Conservation (phyloP, 2,329 filamentous ascomycete genomes). For the Aureobasidium leucospermi region DNA sequence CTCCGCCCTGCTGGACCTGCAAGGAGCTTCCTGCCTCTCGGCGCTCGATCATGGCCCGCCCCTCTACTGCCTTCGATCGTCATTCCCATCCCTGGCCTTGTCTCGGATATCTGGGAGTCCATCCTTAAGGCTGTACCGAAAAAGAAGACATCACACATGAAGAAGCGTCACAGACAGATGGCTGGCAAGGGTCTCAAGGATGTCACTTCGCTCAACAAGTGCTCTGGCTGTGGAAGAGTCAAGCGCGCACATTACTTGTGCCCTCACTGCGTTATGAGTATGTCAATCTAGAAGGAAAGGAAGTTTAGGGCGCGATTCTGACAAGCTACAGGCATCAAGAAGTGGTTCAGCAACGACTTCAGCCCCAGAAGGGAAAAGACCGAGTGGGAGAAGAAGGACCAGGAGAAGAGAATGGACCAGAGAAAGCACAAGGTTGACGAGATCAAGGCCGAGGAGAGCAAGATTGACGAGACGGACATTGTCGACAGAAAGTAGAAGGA, state of each 20-base stretch:
- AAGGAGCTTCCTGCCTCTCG: conserved; percentile 38
- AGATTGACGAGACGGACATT: neutral
- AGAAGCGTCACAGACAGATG: conserved; percentile 88
- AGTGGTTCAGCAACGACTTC: conserved; percentile 30
- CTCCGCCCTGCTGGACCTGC: conserved; percentile 33
- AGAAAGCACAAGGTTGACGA: neutral
- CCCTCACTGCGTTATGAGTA: conserved; percentile 78
- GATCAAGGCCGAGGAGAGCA: neutral
- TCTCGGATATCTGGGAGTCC: conserved; percentile 85
- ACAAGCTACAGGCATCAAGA: conserved; percentile 24
- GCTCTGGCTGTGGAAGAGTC: conserved; percentile 76
- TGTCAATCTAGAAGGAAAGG: conserved; percentile 25
- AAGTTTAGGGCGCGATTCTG: neutral
- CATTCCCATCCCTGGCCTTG: conserved; percentile 59
- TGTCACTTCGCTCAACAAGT: conserved; percentile 77
- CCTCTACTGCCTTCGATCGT: conserved; percentile 51
- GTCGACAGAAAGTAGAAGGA: neutral
- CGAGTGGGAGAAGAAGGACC: conserved; percentile 4
- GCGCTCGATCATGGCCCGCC: conserved; percentile 37
- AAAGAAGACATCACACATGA: conserved; percentile 97
- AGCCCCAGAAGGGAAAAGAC: conserved; percentile 20
- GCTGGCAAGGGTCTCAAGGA: conserved; percentile 93
- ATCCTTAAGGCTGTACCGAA: conserved; percentile 90
- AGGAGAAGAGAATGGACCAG: neutral
- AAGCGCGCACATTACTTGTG: conserved; percentile 89